Evolutionary conservation across 768 basidiomycete genomes (phyloP).

Genomic region (Aureoboletus auriporus): DNA sequence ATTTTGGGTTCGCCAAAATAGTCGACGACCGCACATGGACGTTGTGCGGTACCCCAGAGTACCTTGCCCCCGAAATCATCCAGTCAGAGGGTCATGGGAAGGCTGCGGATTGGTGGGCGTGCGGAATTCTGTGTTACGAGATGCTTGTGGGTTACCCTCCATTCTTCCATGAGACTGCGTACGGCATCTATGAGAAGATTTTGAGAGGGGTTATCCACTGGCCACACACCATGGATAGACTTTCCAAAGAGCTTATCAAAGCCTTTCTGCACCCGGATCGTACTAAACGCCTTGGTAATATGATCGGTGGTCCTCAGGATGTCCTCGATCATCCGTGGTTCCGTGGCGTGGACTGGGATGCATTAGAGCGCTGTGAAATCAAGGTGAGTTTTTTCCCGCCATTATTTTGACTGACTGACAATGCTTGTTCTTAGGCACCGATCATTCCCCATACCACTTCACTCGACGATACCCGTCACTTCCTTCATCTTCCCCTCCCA

Average conservation of each 20-base stretch:
- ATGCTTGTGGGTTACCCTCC: constrained; percentile 99
- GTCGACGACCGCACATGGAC: constrained; percentile 99
- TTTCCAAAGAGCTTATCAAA: constrained; percentile 84
- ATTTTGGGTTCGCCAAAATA: constrained; percentile 97
- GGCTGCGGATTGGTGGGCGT: constrained; percentile 99
- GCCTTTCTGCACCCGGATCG: constrained; percentile 91
- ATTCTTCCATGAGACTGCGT: constrained; percentile 97
- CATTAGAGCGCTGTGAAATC: constrained; percentile 81
- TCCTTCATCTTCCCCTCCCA: constrained; percentile 76
- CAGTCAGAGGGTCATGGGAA: constrained; percentile 97
- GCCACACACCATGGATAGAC: constrained; percentile 85
- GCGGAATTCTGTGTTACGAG: constrained; percentile 95
- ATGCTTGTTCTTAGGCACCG: constrained; percentile 54
- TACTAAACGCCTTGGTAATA: constrained; percentile 86
- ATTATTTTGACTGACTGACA: background rate
- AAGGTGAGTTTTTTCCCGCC: constrained; percentile 46
- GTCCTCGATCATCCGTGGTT: constrained; percentile 94
- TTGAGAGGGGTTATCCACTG: constrained; percentile 83
- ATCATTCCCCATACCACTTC: constrained; percentile 81
- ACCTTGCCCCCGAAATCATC: constrained; percentile 97
- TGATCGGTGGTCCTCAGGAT: constrained; percentile 89
- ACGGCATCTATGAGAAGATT: constrained; percentile 98
- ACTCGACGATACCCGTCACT: constrained; percentile 82
- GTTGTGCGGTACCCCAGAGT: constrained; percentile 93
- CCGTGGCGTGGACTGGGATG: constrained; percentile 90